phyloP scores from a whole-genome alignment of 2,329 filamentous ascomycete genomes.

The Colletotrichum sp. region DNA sequence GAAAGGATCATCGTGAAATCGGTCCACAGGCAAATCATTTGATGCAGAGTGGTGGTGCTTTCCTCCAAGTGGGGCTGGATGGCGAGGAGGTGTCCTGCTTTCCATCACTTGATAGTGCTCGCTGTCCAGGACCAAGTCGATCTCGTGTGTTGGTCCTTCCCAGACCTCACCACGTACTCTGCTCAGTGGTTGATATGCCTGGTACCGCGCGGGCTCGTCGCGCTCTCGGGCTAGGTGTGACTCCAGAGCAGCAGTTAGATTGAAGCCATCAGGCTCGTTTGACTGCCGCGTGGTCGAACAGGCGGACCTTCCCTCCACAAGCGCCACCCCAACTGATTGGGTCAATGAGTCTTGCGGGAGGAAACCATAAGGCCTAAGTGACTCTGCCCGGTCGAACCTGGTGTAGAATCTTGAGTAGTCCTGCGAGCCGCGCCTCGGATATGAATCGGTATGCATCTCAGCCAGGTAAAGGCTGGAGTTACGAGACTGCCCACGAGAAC shows the following conservation, averaged over 20 bases:
- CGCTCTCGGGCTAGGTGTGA: constrained; percentile 13
- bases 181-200: neutral
- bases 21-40: neutral
- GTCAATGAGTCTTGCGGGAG: neutral
- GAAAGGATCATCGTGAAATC: neutral
- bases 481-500: neutral
- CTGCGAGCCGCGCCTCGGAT: neutral
- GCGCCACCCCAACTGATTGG: neutral
- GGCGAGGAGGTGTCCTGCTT: neutral
- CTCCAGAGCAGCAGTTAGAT: constrained; percentile 10
- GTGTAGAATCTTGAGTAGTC: neutral
- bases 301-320: neutral
- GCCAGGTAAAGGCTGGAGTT: neutral
- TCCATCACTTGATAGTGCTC: neutral
- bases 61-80: neutral
- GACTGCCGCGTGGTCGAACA: neutral
- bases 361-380: neutral
- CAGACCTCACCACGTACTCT: neutral
- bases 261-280: neutral
- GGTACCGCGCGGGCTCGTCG: neutral
- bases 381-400: neutral
- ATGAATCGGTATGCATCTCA: neutral
- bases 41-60: neutral
- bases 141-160: neutral
- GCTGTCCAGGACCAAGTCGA: neutral